These are phyloP conservation scores for Penicillium hordei DNA, from an alignment of 2,329 filamentous ascomycete species.

Conservation along the genomic window DNA sequence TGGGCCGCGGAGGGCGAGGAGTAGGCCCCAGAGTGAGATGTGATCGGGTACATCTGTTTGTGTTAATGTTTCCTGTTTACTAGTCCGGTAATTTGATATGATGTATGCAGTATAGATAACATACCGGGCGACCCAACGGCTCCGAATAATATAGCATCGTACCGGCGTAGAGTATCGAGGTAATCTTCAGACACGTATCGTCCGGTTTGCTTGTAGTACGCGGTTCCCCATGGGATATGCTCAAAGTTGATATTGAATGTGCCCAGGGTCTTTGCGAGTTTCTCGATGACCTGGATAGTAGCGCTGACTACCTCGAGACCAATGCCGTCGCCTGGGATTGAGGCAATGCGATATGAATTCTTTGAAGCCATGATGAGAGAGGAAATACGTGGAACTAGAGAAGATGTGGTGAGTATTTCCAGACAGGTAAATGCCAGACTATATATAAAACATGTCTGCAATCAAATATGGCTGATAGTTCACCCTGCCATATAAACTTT, in stretches of 20 bases:
- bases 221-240: constrained; percentile 43
- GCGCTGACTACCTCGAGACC: constrained; percentile 63
- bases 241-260: constrained; percentile 53
- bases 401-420: no score
- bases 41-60: constrained; percentile 54
- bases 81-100: no score
- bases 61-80: not conserved
- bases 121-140: constrained; percentile 58
- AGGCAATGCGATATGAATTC: constrained; percentile 53
- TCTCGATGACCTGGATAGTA: constrained; percentile 50
- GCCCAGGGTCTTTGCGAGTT: constrained; percentile 45
- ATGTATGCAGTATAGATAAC: constrained; percentile 3
- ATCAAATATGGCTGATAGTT: no score
- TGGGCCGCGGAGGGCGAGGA: constrained; percentile 54
- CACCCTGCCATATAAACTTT: not conserved
- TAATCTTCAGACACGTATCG: constrained; percentile 55
- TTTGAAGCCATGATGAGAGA: constrained; percentile 1
- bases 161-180: constrained; percentile 51
- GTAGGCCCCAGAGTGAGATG: constrained; percentile 54
- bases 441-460: no score
- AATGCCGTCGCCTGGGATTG: constrained; percentile 65
- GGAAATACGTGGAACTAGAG: not conserved
- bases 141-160: constrained; percentile 60
- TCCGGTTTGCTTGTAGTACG: constrained; percentile 50
- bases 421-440: no score